A percentile compares a stretch with the other conserved stretches of the same genome.
phyloP scores from a whole-genome alignment of 305 asterid genomes.

The Fraxinus sp. region DNA sequence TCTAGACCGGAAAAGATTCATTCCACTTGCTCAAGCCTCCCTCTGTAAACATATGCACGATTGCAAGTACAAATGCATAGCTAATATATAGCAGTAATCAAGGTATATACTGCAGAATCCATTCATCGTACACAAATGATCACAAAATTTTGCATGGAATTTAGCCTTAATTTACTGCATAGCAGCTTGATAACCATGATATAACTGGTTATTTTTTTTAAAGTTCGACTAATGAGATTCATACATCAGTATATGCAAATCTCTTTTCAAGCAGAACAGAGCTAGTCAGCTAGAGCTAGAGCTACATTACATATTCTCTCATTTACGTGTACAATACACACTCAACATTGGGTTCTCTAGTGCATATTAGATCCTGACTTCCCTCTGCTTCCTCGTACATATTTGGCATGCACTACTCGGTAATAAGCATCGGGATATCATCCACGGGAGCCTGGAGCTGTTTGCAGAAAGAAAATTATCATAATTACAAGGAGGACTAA shows the following conservation, averaged over 20 bases:
- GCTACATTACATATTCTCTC: constrained; percentile 3
- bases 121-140: background rate
- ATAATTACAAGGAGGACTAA: background rate
- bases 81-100: background rate
- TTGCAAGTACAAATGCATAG: background rate
- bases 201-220: background rate
- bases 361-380: background rate
- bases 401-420: constrained; percentile 44
- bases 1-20: background rate
- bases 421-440: constrained; percentile 49
- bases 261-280: constrained; percentile 3
- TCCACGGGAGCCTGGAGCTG: constrained; percentile 48
- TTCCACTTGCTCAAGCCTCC: background rate
- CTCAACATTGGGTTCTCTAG: background rate
- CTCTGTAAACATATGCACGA: background rate
- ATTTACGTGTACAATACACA: background rate
- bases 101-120: background rate
- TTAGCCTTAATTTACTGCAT: background rate
- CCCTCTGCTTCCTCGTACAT: constrained; percentile 17
- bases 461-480: background rate
- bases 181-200: background rate
- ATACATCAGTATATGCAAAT: background rate
- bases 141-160: background rate
- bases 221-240: background rate
- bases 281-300: constrained; percentile 1